Evolutionary conservation across 2,329 filamentous ascomycete species (phyloP), one percentile per base, ranked within the genome.

Genomic region (Cercospora nicotianae): DNA sequence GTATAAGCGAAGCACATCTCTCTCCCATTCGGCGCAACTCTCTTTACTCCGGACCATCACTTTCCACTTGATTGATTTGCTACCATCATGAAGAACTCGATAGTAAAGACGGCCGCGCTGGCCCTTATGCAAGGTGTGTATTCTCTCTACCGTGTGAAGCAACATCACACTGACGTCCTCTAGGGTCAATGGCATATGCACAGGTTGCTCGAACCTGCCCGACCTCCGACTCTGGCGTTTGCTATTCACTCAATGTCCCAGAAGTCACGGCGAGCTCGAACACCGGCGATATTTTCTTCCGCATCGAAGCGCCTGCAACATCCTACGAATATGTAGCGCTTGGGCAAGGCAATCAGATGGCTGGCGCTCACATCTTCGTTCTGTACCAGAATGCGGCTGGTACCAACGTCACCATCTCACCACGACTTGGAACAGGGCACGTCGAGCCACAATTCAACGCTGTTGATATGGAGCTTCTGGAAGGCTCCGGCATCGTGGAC

Each of bases 281-380:
- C 6, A 79, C 70, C 36, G 86, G 87, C 16, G 84, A 87, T 67
- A 84, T 89, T 63, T 89, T 83, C 76, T 84, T 89, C 74, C 85
- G 87, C 66, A 81, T 89, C 62, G 82, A 81, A 55, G 85, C 83
- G 3, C 86, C 87, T 3, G 33, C 68, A 36, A 81, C 80, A 42
- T 80, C 75, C 8, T 82, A 86, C 74, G 77, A 83, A 77, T 89
- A 84, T 83, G 81, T 87, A 36, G 84, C 81, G 7, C 77, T 89
- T 5, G 87, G 86, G 6, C 86, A 88, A 74, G 87, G 87, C n/a
- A 77, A 67, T 1, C 71, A 76, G 26, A 89, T 89, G 87, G 72
- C 76, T n/a, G 83, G 82, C 28, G 75, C 86, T 10, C 87, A 87
- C 74, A 87, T 89, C 55, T 88, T 89, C 73, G 77, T 88, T 53